Evolutionary conservation across 75 land plant genomes (phyloP).

Genomic region (Selaginella tamariscina): DNA sequence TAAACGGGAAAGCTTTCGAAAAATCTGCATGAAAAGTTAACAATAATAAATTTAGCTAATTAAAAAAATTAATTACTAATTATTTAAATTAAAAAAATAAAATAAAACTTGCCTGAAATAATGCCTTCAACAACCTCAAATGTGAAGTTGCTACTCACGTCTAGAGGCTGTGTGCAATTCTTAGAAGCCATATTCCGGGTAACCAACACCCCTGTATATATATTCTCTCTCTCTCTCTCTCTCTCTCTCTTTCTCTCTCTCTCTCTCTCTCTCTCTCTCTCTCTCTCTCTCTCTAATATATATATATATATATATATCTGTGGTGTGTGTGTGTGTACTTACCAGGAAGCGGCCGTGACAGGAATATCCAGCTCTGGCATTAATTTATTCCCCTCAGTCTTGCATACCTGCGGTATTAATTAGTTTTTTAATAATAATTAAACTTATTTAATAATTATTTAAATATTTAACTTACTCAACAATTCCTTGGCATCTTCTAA

Average conservation of each 20-base stretch:
- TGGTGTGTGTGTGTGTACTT: too few relatives aligned
- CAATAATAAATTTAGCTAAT: neutral
- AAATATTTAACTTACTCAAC: constrained; percentile 37
- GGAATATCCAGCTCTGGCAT: constrained; percentile 13
- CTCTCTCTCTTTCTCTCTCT: too few relatives aligned
- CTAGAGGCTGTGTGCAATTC: constrained; percentile 11
- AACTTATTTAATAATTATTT: too few relatives aligned
- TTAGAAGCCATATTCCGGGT: constrained; percentile 6
- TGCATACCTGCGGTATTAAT: too few relatives aligned
- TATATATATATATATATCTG: too few relatives aligned
- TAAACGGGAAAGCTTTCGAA: neutral
- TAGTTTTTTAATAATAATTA: too few relatives aligned
- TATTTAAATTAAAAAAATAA: neutral
- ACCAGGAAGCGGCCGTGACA: neutral
- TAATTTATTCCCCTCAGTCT: constrained; percentile 7
- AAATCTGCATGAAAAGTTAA: neutral
- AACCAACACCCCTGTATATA: constrained; percentile 7
- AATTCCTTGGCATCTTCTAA: constrained; percentile 19
- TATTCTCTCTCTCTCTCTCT: too few relatives aligned
- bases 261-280: too few relatives aligned
- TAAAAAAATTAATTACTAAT: neutral
- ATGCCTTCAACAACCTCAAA: constrained; percentile 8
- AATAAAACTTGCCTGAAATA: neutral
- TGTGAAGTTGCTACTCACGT: neutral
- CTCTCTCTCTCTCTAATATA: too few relatives aligned